Conservation (phyloP, 2,329 filamentous ascomycete genomes). For the Microdochium paspali region DNA sequence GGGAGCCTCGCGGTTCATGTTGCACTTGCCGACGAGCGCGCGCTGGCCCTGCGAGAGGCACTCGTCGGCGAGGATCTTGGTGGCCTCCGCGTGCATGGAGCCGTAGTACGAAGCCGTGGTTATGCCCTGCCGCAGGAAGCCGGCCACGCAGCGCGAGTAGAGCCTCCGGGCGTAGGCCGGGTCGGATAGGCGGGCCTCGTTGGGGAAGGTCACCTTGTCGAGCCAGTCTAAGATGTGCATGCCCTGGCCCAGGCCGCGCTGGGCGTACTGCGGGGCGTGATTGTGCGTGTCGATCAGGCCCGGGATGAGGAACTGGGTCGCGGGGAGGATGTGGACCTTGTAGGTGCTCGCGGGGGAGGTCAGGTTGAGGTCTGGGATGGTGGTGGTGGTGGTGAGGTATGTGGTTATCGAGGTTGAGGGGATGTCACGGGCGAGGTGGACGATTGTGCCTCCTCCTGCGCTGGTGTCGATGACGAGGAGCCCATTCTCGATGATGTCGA, state of each 20-base stretch:
- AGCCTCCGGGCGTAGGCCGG: conserved; percentile 37
- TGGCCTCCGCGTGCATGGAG: conserved; percentile 45
- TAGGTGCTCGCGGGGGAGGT: background rate
- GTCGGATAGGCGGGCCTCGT: conserved; percentile 52
- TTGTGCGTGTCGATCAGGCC: conserved; percentile 60
- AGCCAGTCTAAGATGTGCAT: conserved; percentile 55
- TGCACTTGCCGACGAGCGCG: conserved; percentile 53
- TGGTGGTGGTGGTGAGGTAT: background rate
- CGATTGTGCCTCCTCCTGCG: conserved; percentile 13
- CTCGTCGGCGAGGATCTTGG: conserved; percentile 43
- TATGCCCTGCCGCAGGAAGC: conserved; percentile 51
- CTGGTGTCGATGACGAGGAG: conserved; percentile 16
- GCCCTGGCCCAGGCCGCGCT: conserved; percentile 37
- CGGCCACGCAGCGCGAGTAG: conserved; percentile 43
- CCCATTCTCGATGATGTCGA: conserved; percentile 28
- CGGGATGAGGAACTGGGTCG: conserved; percentile 44
- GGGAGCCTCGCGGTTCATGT: conserved; percentile 49
- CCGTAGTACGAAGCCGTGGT: conserved; percentile 55
- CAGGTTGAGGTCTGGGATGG: background rate
- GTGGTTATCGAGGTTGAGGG: conserved; percentile 3
- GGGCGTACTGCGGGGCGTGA: conserved; percentile 52
- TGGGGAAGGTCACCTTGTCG: conserved; percentile 52
- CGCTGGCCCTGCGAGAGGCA: conserved; percentile 45
- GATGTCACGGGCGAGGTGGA: conserved; percentile 9
- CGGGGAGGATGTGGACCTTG: conserved; percentile 19